phyloP scores from a whole-genome alignment of 495 filamentous ascomycete genomes.

The Hypomontagnella submonticulosa region DNA sequence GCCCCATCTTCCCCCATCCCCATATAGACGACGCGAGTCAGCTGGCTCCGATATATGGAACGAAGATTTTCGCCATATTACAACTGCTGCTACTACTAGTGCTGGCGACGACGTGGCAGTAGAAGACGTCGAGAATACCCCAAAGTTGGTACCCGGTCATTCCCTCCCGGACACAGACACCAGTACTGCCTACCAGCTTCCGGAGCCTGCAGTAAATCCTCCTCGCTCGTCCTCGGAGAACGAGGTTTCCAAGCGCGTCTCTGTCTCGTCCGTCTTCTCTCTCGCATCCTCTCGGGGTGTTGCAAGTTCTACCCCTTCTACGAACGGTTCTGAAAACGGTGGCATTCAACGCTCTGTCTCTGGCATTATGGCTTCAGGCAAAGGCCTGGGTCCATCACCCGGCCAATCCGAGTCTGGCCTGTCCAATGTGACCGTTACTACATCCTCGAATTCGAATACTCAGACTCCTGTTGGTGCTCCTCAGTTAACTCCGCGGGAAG shows the following conservation, averaged over 20 bases:
- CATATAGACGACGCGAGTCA: conserved; percentile 47
- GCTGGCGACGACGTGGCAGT: conserved; percentile 42
- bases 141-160: conserved; percentile 50
- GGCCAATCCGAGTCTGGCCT: conserved; percentile 62
- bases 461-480: conserved; percentile 48
- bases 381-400: conserved; percentile 46
- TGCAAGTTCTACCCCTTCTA: conserved; percentile 55
- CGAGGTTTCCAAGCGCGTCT: conserved; percentile 69
- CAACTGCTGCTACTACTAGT: conserved; percentile 25
- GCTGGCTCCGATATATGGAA: conserved; percentile 47
- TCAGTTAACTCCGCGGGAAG: conserved; percentile 58
- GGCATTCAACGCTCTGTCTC: conserved; percentile 47
- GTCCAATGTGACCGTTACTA: conserved; percentile 66
- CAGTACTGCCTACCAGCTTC: conserved; percentile 47
- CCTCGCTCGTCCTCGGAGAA: conserved; percentile 53
- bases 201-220: conserved; percentile 59
- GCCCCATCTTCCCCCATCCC: conserved; percentile 39
- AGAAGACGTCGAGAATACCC: conserved; percentile 58
- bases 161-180: conserved; percentile 41
- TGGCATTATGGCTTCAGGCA: conserved; percentile 53
- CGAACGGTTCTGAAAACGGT: conserved; percentile 53
- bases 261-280: conserved; percentile 73
- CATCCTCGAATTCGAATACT: conserved; percentile 55
- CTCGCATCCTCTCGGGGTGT: conserved; percentile 65
- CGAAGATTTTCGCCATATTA: conserved; percentile 39